These are phyloP conservation scores for Fusarium robinianum DNA, from an alignment of 2,329 filamentous ascomycete species.

Conservation along the genomic window DNA sequence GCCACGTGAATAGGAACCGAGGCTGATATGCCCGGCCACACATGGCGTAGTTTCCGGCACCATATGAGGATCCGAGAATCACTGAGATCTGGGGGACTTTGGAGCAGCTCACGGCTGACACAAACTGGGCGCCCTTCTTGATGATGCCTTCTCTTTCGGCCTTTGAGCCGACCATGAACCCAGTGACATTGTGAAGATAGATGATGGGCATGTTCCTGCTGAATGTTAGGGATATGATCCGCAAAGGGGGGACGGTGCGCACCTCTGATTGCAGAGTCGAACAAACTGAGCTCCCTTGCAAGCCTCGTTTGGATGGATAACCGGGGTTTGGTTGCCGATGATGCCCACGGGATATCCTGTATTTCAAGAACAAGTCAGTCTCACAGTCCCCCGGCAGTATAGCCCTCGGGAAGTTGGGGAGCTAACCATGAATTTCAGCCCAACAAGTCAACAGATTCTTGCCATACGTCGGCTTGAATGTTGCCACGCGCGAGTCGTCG, in stretches of 20 bases:
- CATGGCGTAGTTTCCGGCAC: too few species aligned
- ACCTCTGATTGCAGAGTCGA: neutral
- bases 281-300: slow-evolving; percentile 1
- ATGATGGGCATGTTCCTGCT: neutral
- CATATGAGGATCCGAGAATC: too few species aligned
- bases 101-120: neutral
- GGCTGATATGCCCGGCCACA: too few species aligned
- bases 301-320: neutral
- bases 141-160: neutral
- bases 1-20: slow-evolving; percentile 35
- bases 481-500: slow-evolving; percentile 45
- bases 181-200: slow-evolving; percentile 2
- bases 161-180: neutral
- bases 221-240: too few species aligned
- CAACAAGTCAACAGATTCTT: slow-evolving; percentile 44
- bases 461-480: slow-evolving; percentile 49
- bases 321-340: neutral
- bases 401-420: too few species aligned
- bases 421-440: too few species aligned
- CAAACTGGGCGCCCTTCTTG: neutral
- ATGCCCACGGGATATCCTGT: neutral
- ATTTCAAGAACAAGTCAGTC: too few species aligned
- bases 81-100: neutral
- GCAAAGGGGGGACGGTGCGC: too few species aligned
- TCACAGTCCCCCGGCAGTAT: too few species aligned